Conservation (phyloP, 805 yeast genomes). For the Starmera quercuum region DNA sequence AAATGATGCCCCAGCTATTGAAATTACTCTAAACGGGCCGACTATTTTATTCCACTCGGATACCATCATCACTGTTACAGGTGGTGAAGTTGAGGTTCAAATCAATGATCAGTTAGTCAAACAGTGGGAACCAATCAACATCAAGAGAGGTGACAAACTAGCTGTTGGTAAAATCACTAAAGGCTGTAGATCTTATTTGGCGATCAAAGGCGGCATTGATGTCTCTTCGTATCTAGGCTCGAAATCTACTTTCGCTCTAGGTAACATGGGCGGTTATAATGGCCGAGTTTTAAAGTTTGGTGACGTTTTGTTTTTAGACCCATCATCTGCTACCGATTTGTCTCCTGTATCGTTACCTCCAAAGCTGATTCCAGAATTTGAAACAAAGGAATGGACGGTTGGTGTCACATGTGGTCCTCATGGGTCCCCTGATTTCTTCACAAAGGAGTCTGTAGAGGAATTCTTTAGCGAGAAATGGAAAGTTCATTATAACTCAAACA, state of each 20-base stretch:
- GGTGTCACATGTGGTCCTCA: constrained; percentile 98
- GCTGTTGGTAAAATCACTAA: constrained; percentile 70
- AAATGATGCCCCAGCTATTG: constrained; percentile 78
- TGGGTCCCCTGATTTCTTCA: constrained; percentile 94
- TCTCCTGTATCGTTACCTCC: constrained; percentile 58
- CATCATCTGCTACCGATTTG: constrained; percentile 70
- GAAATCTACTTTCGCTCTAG: constrained; percentile 93
- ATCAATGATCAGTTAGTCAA: constrained; percentile 49
- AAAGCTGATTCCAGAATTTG: constrained; percentile 26
- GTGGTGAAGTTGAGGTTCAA: constrained; percentile 68
- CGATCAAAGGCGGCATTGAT: constrained; percentile 89
- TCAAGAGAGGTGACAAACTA: constrained; percentile 70
- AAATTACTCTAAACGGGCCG: constrained; percentile 85
- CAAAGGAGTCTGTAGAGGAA: constrained; percentile 60
- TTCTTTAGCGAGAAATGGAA: constrained; percentile 83
- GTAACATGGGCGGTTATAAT: constrained; percentile 87
- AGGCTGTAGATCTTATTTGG: constrained; percentile 88
- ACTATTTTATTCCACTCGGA: constrained; percentile 77
- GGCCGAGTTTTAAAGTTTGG: constrained; percentile 90
- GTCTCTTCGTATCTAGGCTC: constrained; percentile 92
- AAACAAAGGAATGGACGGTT: constrained; percentile 56
- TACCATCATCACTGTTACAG: constrained; percentile 73
- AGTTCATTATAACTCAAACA: constrained; percentile 92
- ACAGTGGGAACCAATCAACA: constrained; percentile 67
- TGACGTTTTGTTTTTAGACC: constrained; percentile 83